Percentiles rank a stretch among this genome's conserved stretches.
These are phyloP conservation scores for Bothriochloa decipiens DNA, from an alignment of 176 grass and related monocot species.

Conservation along the genomic window DNA sequence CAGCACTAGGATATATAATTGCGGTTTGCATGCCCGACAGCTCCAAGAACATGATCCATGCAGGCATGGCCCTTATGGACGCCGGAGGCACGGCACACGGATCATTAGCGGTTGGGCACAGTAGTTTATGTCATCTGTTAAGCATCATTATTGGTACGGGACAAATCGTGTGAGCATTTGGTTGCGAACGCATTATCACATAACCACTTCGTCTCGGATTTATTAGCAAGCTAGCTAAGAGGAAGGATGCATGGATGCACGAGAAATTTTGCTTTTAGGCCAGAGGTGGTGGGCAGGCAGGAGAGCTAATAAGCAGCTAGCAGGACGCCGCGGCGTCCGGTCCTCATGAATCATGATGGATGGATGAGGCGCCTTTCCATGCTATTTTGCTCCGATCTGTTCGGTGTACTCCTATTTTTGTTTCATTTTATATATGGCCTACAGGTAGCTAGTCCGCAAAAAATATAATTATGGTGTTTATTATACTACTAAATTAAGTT, in stretches of 20 bases:
- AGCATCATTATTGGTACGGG: constrained; percentile 43
- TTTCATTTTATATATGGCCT: background rate
- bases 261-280: constrained; percentile 22
- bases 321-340: background rate
- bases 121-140: constrained; percentile 46
- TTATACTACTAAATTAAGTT: no score
- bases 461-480: no score
- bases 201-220: constrained; percentile 39
- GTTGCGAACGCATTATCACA: constrained; percentile 33
- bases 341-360: background rate
- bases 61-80: constrained; percentile 48
- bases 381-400: background rate
- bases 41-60: constrained; percentile 48
- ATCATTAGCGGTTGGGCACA: constrained; percentile 50
- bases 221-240: constrained; percentile 14
- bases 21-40: constrained; percentile 18
- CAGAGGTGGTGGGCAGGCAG: background rate
- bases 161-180: constrained; percentile 42
- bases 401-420: background rate
- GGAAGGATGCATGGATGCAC: background rate
- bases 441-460: background rate
- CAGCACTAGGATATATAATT: background rate
- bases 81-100: constrained; percentile 45
- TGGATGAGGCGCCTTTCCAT: background rate
- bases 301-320: background rate